Conservation (phyloP, 2,329 filamentous ascomycete species). For the Stagonosporopsis rhizophila region DNA sequence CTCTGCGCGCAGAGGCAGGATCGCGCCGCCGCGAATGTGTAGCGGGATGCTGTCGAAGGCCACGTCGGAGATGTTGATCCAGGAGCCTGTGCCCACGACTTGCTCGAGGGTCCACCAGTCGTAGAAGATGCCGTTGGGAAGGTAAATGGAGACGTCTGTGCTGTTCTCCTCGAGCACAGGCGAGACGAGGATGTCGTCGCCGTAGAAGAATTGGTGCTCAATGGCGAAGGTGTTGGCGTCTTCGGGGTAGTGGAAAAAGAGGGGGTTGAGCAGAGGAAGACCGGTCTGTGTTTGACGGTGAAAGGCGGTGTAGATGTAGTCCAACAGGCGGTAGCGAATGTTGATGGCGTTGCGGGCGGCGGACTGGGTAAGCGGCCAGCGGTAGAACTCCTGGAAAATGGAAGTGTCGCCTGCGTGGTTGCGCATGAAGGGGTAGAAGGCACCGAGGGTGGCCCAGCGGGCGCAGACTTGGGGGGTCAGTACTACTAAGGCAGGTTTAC, state of each 20-base stretch:
- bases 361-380: conserved; percentile 59
- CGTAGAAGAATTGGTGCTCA: conserved; percentile 65
- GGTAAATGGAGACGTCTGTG: conserved; percentile 62
- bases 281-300: conserved; percentile 66
- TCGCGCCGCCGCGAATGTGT: conserved; percentile 68
- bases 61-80: conserved; percentile 56
- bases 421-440: conserved; percentile 76
- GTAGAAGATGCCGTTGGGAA: conserved; percentile 66
- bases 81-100: conserved; percentile 56
- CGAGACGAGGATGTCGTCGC: conserved; percentile 62
- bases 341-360: conserved; percentile 72
- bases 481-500: background rate
- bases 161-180: conserved; percentile 62
- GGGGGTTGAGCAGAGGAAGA: conserved; percentile 68
- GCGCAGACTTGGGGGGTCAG: conserved; percentile 62
- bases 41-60: conserved; percentile 65
- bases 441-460: conserved; percentile 75
- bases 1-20: conserved; percentile 65
- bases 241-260: conserved; percentile 73
- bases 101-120: conserved; percentile 63
- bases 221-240: conserved; percentile 61
- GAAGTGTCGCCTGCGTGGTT: conserved; percentile 68
- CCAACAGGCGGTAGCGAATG: conserved; percentile 74
- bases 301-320: conserved; percentile 79
- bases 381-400: conserved; percentile 68